A percentile compares a stretch with the other conserved stretches of the same genome.
Evolutionary conservation across 495 filamentous ascomycete genomes (phyloP).

Genomic region (Penicillium mononematosum): DNA sequence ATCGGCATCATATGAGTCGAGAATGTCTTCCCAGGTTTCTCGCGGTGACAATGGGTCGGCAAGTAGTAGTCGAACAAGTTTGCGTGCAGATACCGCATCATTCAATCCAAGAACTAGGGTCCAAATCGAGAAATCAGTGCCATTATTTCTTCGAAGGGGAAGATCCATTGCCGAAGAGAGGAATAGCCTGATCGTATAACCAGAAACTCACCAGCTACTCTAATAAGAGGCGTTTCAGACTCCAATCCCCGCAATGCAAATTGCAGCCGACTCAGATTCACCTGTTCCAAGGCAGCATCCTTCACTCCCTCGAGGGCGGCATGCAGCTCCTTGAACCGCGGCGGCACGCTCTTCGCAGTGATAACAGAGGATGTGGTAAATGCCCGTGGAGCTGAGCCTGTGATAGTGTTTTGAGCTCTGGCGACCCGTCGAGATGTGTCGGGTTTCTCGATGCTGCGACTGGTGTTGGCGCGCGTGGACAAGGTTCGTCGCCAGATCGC

Average conservation of each 20-base stretch:
- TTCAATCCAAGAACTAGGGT: slow-evolving; percentile 53
- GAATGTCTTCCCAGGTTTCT: slow-evolving; percentile 67
- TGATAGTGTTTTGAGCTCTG: slow-evolving; percentile 7
- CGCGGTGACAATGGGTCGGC: slow-evolving; percentile 71
- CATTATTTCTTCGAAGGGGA: neutral
- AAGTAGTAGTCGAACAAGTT: slow-evolving; percentile 67
- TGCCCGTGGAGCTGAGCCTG: slow-evolving; percentile 9
- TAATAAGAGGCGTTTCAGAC: slow-evolving; percentile 60
- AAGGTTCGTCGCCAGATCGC: slow-evolving; percentile 35
- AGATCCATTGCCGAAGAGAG: neutral
- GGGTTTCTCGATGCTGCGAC: slow-evolving; percentile 11
- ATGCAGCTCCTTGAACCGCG: slow-evolving; percentile 54
- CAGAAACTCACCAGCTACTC: slow-evolving; percentile 60
- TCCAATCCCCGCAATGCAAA: slow-evolving; percentile 77
- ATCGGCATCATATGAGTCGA: slow-evolving; percentile 49
- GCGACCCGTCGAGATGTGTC: slow-evolving; percentile 10
- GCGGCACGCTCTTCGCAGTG: slow-evolving; percentile 35
- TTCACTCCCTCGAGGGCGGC: slow-evolving; percentile 61
- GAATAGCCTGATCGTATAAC: neutral
- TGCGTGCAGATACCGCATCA: slow-evolving; percentile 48
- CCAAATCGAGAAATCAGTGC: slow-evolving; percentile 3
- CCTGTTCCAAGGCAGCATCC: slow-evolving; percentile 58
- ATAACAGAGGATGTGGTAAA: slow-evolving; percentile 31
- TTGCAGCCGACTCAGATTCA: slow-evolving; percentile 74
- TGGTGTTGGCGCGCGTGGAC: slow-evolving; percentile 30